phyloP scores from a whole-genome alignment of 805 yeast species.

The Candida ovalis region DNA sequence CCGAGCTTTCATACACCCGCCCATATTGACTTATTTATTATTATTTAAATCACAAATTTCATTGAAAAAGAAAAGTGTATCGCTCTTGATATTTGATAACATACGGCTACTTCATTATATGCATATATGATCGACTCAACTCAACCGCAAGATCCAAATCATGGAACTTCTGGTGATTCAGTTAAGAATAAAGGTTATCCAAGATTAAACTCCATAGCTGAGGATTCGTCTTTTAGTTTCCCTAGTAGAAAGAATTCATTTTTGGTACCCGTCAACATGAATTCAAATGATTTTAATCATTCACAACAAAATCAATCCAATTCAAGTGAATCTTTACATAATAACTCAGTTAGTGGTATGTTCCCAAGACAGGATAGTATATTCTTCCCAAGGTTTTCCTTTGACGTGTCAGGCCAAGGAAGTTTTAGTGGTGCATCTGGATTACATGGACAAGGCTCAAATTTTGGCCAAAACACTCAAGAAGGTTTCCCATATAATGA shows the following conservation, averaged over 20 bases:
- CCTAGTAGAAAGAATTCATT: constrained; percentile 25
- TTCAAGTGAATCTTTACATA: constrained; percentile 8
- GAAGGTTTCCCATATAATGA: constrained; percentile 23
- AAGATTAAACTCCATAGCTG: constrained; percentile 23
- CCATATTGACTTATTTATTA: too few species aligned
- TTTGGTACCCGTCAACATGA: constrained; percentile 17
- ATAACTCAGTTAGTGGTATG: constrained; percentile 16
- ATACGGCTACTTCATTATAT: background rate
- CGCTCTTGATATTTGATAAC: background rate
- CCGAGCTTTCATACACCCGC: too few species aligned
- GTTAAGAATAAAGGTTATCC: constrained; percentile 13
- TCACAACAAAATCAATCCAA: constrained; percentile 6
- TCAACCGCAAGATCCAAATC: constrained; percentile 20
- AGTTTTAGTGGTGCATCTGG: constrained; percentile 12
- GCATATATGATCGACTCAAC: constrained; percentile 23
- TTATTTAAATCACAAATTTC: too few species aligned
- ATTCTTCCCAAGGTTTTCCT: constrained; percentile 28
- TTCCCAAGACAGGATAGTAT: constrained; percentile 29
- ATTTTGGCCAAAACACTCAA: constrained; percentile 13
- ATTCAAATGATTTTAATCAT: constrained; percentile 13
- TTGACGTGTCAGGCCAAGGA: constrained; percentile 21
- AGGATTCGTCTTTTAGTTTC: constrained; percentile 24
- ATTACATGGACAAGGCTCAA: constrained; percentile 8
- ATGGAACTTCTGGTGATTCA: constrained; percentile 15
- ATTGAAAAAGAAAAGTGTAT: too few species aligned